Percentiles rank a stretch among this genome's conserved stretches.
Conservation (phyloP, 192 early-diverging fungal genomes). For the Helicostylum pulchrum region DNA sequence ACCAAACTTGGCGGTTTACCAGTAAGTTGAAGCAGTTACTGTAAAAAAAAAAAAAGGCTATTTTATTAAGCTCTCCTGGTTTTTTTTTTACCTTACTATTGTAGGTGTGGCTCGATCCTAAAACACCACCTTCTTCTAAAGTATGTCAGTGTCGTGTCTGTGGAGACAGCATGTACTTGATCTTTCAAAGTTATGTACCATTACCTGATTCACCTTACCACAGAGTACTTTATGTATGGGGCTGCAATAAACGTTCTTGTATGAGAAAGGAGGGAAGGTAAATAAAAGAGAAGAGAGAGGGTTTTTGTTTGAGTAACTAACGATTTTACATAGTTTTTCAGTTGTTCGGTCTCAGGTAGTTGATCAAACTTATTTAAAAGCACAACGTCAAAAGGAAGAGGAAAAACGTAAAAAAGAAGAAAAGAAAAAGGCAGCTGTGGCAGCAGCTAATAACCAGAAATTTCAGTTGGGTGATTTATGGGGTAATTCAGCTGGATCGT, state of each 20-base stretch:
- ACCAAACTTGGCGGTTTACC: slow-evolving; percentile 68
- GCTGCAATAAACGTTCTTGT: slow-evolving; percentile 73
- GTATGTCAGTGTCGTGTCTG: slow-evolving; percentile 53
- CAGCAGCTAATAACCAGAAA: background rate
- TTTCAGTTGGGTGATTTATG: slow-evolving; percentile 10
- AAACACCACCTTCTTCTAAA: slow-evolving; percentile 28
- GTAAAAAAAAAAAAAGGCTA: too few species aligned
- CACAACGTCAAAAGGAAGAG: slow-evolving; percentile 43
- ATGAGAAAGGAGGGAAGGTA: slow-evolving; percentile 67
- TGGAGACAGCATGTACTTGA: slow-evolving; percentile 54
- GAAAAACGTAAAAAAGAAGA: slow-evolving; percentile 24
- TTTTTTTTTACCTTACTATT: slow-evolving; percentile 7
- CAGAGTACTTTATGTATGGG: slow-evolving; percentile 77
- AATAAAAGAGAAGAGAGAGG: background rate
- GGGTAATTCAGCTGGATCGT: background rate
- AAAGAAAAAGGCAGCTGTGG: slow-evolving; percentile 13
- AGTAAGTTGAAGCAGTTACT: slow-evolving; percentile 35
- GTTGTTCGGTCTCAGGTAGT: slow-evolving; percentile 61
- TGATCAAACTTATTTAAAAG: slow-evolving; percentile 61
- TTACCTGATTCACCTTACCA: slow-evolving; percentile 66
- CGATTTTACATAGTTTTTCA: slow-evolving; percentile 42
- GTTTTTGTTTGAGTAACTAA: background rate
- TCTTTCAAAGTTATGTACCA: slow-evolving; percentile 75
- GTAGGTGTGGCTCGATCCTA: slow-evolving; percentile 43
- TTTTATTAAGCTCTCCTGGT: background rate